A percentile compares a stretch with the other conserved stretches of the same genome.
Evolutionary conservation across 371 early-diverging fungal genomes (phyloP).

Genomic region (Mucor indicus): DNA sequence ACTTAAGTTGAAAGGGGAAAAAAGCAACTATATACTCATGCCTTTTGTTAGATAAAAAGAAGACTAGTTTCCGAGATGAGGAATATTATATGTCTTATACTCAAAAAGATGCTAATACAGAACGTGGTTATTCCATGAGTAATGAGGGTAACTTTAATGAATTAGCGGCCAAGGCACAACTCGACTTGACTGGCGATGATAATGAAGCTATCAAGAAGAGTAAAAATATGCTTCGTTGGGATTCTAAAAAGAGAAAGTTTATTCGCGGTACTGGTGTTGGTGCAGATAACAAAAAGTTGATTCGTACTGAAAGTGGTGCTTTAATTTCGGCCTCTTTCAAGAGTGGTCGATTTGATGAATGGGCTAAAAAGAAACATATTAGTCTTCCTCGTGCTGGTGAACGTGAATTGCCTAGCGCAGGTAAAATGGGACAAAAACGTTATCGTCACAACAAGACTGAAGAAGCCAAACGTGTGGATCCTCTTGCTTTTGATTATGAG

Average conservation of each 20-base stretch:
- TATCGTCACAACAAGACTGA: slow-evolving; percentile 65
- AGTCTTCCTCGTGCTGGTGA: slow-evolving; percentile 85
- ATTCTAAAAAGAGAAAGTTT: slow-evolving; percentile 91
- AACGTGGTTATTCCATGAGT: slow-evolving; percentile 87
- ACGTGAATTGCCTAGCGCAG: slow-evolving; percentile 62
- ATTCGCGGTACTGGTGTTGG: slow-evolving; percentile 81
- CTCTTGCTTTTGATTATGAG: slow-evolving; percentile 60
- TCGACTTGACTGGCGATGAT: slow-evolving; percentile 88
- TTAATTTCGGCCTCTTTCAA: slow-evolving; percentile 89
- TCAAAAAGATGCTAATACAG: slow-evolving; percentile 85
- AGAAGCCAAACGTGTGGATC: slow-evolving; percentile 63
- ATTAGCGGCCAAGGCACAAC: slow-evolving; percentile 72
- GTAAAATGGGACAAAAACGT: slow-evolving; percentile 41
- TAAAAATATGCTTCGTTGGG: slow-evolving; percentile 81
- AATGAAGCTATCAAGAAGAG: slow-evolving; percentile 54
- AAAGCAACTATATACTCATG: too few relatives aligned
- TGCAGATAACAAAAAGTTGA: slow-evolving; percentile 94
- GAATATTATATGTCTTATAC: slow-evolving; percentile 88
- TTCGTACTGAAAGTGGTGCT: slow-evolving; percentile 89
- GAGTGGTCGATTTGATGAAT: slow-evolving; percentile 80
- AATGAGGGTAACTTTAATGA: slow-evolving; percentile 75
- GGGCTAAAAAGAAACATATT: slow-evolving; percentile 86
- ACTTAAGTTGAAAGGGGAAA: not conserved
- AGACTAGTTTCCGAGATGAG: slow-evolving; percentile 67
- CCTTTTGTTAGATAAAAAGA: slow-evolving; percentile 4